Conservation (phyloP, 352 stramenopile species). For the Pythium monospermum region DNA sequence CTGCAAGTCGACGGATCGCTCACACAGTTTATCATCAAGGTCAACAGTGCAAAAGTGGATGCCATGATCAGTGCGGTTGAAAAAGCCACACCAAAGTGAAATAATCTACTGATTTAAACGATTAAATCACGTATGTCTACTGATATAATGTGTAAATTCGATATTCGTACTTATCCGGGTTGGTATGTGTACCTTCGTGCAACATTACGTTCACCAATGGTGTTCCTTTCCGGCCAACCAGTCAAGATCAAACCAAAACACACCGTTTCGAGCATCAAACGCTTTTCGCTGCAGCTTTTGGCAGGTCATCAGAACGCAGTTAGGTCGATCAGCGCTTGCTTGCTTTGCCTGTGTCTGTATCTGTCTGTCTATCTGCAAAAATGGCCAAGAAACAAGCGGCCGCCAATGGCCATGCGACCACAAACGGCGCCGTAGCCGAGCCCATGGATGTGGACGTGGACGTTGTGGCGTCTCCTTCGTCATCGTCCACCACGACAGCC, state of each 20-base stretch:
- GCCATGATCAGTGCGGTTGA: conserved; percentile 59
- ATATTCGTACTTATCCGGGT: conserved; percentile 17
- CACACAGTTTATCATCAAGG: conserved; percentile 72
- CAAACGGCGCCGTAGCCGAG: not conserved
- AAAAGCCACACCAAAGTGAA: conserved; percentile 23
- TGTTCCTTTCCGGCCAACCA: conserved; percentile 29
- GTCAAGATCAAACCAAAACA: conserved; percentile 20
- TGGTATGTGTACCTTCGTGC: not conserved
- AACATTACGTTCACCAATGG: conserved; percentile 15
- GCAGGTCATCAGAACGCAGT: no score
- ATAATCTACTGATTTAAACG: conserved; percentile 16
- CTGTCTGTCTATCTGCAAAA: not conserved
- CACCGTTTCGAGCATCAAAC: conserved; percentile 23
- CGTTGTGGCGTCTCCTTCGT: not conserved
- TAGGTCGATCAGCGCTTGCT: no score
- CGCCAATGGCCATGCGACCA: conserved; percentile 3
- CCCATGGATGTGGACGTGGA: not conserved
- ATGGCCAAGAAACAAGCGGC: conserved; percentile 18
- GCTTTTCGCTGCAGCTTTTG: no score
- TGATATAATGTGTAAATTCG: no score
- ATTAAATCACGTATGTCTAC: no score
- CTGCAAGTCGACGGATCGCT: conserved; percentile 56
- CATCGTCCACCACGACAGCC: conserved; percentile 21
- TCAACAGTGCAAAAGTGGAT: conserved; percentile 60
- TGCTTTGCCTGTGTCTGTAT: no score